Evolutionary conservation across 345 rosid genomes (phyloP).

Genomic region (Bruguiera sexangula): DNA sequence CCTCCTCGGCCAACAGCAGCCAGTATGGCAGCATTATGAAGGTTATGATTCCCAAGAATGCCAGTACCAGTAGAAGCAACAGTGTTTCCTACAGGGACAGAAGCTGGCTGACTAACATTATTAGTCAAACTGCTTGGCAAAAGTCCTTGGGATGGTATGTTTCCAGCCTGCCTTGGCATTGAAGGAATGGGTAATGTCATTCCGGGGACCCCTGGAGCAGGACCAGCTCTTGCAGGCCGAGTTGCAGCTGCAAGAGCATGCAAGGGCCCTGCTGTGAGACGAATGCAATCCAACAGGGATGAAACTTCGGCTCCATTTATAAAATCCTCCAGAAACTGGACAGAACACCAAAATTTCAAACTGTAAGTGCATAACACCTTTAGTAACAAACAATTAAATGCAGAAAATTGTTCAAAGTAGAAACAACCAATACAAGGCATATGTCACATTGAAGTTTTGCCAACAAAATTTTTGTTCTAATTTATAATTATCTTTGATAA

Average conservation of each 20-base stretch:
- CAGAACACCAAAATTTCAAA: constrained; percentile 8
- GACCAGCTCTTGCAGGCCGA: constrained; percentile 93
- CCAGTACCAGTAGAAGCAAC: constrained; percentile 42
- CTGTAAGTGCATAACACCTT: constrained; percentile 9
- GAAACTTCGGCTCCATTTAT: constrained; percentile 95
- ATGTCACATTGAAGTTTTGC: no score
- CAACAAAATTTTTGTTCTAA: no score
- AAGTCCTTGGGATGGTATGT: constrained; percentile 55
- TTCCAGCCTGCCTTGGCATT: constrained; percentile 62
- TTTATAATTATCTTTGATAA: no score
- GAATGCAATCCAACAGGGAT: constrained; percentile 95
- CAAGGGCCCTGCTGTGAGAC: constrained; percentile 94
- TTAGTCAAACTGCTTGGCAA: constrained; percentile 40
- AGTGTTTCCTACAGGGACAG: constrained; percentile 45
- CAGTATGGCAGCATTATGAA: constrained; percentile 73
- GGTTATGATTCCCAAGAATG: constrained; percentile 57
- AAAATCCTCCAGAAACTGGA: constrained; percentile 85
- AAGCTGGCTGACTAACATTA: constrained; percentile 48
- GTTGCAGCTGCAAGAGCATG: constrained; percentile 96
- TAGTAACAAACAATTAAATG: not conserved
- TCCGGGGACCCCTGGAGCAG: constrained; percentile 60
- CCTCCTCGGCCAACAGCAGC: constrained; percentile 84
- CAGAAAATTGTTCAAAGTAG: no score
- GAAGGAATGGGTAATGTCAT: constrained; percentile 45
- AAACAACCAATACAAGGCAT: no score